Evolutionary conservation across 2,329 filamentous ascomycete genomes (phyloP).

Genomic region (Exutisphaerella laricina): DNA sequence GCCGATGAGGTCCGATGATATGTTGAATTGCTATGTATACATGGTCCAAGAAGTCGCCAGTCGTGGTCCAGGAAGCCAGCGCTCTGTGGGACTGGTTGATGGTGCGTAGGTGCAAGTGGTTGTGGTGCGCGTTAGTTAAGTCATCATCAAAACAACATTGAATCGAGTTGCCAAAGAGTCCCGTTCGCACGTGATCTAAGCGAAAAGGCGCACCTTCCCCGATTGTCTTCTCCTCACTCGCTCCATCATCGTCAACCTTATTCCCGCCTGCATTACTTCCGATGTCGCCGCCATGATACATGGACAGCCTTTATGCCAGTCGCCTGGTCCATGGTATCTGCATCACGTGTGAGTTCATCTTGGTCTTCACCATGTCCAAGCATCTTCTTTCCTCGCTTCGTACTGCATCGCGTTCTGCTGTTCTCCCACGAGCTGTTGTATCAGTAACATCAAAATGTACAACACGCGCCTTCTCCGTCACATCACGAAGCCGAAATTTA

Average conservation of each 20-base stretch:
- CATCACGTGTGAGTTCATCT: too few relatives aligned
- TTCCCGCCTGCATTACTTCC: background rate
- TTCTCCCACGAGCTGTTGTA: background rate
- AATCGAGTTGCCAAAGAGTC: too few relatives aligned
- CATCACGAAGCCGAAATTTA: slow-evolving; percentile 36
- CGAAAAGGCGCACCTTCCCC: too few relatives aligned
- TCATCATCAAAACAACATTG: too few relatives aligned
- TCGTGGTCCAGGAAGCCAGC: slow-evolving; percentile 10
- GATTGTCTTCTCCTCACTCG: background rate
- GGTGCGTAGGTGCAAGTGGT: slow-evolving; percentile 7
- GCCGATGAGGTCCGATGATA: slow-evolving; percentile 8
- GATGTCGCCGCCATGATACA: background rate
- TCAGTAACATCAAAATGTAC: slow-evolving; percentile 13
- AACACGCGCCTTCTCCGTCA: slow-evolving; percentile 31
- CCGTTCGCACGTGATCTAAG: too few relatives aligned
- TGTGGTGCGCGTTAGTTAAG: slow-evolving; percentile 7
- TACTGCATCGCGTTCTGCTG: slow-evolving; percentile 13
- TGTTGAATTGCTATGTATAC: slow-evolving; percentile 16
- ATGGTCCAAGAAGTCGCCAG: slow-evolving; percentile 14
- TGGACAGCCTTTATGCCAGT: too few relatives aligned
- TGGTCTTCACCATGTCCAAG: background rate
- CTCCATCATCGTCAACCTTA: background rate
- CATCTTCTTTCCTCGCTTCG: slow-evolving; percentile 17
- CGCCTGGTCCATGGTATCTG: too few relatives aligned
- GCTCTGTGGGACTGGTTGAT: slow-evolving; percentile 4